Evolutionary conservation across 78 protist species (phyloP).

Genomic region (Pelomyxa schiedti): DNA sequence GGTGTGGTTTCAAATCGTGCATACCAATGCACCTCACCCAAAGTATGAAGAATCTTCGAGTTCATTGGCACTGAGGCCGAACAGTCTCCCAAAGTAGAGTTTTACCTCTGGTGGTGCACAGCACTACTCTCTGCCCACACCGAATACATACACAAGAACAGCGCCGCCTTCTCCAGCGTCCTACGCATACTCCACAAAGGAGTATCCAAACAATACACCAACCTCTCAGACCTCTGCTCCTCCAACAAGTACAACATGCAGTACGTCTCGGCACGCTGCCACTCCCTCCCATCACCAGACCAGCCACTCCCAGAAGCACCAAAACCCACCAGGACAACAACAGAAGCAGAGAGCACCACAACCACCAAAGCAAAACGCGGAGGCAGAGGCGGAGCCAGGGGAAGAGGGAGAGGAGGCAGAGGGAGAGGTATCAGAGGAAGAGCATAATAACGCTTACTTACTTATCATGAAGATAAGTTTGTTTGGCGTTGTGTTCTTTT

Average conservation of each 20-base stretch:
- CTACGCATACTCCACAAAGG: constrained; percentile 45
- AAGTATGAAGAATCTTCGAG: constrained; percentile 38
- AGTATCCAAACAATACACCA: constrained; percentile 16
- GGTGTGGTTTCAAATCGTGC: not conserved
- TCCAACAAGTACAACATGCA: not conserved
- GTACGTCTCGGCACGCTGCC: too few species aligned
- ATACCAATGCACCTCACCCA: not conserved
- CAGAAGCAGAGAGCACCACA: too few species aligned
- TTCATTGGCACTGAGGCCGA: constrained; percentile 32
- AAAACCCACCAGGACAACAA: too few species aligned
- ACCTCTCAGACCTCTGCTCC: constrained; percentile 33
- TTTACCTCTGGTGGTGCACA: constrained; percentile 51
- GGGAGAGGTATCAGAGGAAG: too few species aligned
- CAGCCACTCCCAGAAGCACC: too few species aligned
- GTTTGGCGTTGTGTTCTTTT: too few species aligned
- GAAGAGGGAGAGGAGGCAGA: too few species aligned
- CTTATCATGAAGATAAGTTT: too few species aligned
- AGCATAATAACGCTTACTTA: too few species aligned
- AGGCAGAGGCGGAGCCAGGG: too few species aligned
- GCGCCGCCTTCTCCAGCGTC: constrained; percentile 10
- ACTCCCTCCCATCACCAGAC: too few species aligned
- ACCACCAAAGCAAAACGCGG: too few species aligned
- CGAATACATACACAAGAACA: constrained; percentile 18
- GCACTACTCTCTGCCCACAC: constrained; percentile 43
- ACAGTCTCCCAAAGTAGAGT: constrained; percentile 44